Percentiles rank a stretch among this genome's conserved stretches.
Conservation (phyloP, 2,329 filamentous ascomycete genomes). For the Monosporascus sp. region DNA sequence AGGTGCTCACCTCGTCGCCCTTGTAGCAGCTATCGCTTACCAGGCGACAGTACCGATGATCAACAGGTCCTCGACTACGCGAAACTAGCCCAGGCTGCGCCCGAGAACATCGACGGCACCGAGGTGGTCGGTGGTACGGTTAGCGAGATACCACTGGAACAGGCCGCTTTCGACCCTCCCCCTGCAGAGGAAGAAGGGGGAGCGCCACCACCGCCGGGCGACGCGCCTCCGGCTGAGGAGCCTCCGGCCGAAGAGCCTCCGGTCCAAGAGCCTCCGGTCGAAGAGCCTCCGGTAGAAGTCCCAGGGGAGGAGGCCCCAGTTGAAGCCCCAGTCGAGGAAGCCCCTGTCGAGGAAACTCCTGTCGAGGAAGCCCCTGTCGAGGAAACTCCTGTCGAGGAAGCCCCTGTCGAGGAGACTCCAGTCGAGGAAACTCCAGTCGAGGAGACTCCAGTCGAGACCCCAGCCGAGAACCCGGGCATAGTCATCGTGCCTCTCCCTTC, state of each 20-base stretch:
- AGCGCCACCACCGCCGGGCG: slow-evolving; percentile 2
- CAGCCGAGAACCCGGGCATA: too few species aligned
- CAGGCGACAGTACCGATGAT: slow-evolving; percentile 11
- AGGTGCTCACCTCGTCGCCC: slow-evolving; percentile 6
- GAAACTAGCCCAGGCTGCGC: slow-evolving; percentile 15
- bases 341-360: too few species aligned
- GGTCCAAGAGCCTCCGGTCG: not conserved
- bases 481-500: too few species aligned
- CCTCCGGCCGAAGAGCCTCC: not conserved
- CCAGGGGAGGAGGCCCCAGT: not conserved
- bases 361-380: too few species aligned
- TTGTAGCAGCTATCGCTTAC: slow-evolving; percentile 4
- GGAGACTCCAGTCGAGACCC: too few species aligned
- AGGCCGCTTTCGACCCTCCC: slow-evolving; percentile 22
- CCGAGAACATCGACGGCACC: slow-evolving; percentile 21
- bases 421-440: too few species aligned
- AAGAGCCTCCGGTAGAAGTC: not conserved
- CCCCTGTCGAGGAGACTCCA: too few species aligned
- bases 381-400: too few species aligned
- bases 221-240: slow-evolving; percentile 1
- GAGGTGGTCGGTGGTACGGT: slow-evolving; percentile 22
- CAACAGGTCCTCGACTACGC: slow-evolving; percentile 25
- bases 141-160: slow-evolving; percentile 21
- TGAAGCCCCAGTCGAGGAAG: too few species aligned
- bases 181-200: slow-evolving; percentile 6